These are phyloP conservation scores for Macrolepiota fuliginosa DNA, from an alignment of 768 basidiomycete genomes.

Conservation along the genomic window DNA sequence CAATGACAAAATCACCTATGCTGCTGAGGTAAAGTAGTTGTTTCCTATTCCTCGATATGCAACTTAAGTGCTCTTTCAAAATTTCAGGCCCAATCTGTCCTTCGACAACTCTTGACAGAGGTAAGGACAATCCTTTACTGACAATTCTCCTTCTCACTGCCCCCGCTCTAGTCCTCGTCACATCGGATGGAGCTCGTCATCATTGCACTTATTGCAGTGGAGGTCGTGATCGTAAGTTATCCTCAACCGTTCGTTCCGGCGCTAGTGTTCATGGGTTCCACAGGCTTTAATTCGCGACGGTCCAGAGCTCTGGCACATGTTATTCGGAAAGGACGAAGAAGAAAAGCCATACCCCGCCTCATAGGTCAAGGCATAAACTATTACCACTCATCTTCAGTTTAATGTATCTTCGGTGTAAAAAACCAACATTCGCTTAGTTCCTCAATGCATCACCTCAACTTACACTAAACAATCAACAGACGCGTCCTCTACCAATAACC, in stretches of 20 bases:
- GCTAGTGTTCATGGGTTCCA: neutral
- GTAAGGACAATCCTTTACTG: slow-evolving; percentile 30
- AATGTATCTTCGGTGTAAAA: neutral
- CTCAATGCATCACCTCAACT: neutral
- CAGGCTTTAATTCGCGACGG: slow-evolving; percentile 78
- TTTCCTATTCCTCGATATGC: neutral
- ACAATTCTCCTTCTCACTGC: neutral
- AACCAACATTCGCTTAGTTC: neutral
- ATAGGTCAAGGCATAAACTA: neutral
- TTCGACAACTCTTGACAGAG: slow-evolving; percentile 88
- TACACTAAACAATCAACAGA: neutral
- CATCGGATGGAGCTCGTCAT: slow-evolving; percentile 97
- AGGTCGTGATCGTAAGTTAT: slow-evolving; percentile 80
- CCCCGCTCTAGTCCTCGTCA: slow-evolving; percentile 63
- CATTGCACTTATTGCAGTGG: slow-evolving; percentile 91
- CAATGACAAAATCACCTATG: slow-evolving; percentile 92
- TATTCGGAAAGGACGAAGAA: slow-evolving; percentile 31
- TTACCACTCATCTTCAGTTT: neutral
- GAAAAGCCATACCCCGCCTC: slow-evolving; percentile 11
- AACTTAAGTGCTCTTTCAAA: neutral
- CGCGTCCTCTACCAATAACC: too few species aligned
- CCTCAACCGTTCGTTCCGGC: neutral
- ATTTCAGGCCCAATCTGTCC: slow-evolving; percentile 67
- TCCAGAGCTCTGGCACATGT: slow-evolving; percentile 70
- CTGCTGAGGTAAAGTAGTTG: slow-evolving; percentile 49